Conservation (phyloP, 2,329 filamentous ascomycete genomes). For the Nothophoma quercina region DNA sequence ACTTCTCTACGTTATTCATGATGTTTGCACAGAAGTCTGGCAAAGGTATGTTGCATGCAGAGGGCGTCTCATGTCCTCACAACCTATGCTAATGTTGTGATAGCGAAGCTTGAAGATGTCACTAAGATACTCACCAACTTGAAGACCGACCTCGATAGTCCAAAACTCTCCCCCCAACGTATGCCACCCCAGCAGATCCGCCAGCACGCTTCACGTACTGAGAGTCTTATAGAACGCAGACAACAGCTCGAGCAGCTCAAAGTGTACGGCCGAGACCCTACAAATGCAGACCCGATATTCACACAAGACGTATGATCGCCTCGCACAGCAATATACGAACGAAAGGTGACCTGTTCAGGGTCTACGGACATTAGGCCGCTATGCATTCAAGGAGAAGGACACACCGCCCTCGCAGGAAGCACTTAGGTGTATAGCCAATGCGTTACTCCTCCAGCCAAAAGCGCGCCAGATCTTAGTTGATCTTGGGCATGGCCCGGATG, state of each 20-base stretch:
- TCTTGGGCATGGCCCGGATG: conserved; percentile 70
- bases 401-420: conserved; percentile 71
- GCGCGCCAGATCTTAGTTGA: conserved; percentile 78
- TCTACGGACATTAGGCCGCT: conserved; percentile 72
- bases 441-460: conserved; percentile 72
- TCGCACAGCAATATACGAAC: neutral
- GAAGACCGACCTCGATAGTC: conserved; percentile 66
- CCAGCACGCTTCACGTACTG: neutral
- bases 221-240: conserved; percentile 64
- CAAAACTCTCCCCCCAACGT: conserved; percentile 68
- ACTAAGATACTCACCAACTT: conserved; percentile 69
- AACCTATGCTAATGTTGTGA: conserved; percentile 15
- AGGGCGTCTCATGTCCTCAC: neutral
- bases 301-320: conserved; percentile 68
- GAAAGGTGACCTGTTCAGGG: conserved; percentile 61
- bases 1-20: neutral
- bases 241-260: conserved; percentile 71
- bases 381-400: conserved; percentile 74
- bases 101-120: conserved; percentile 74
- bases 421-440: conserved; percentile 84
- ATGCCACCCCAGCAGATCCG: conserved; percentile 32
- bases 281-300: conserved; percentile 82
- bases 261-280: conserved; percentile 75
- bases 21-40: conserved; percentile 22
- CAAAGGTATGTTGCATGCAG: conserved; percentile 32